Evolutionary conservation across 306 rosid genomes (phyloP).

Genomic region (Prunus padus): DNA sequence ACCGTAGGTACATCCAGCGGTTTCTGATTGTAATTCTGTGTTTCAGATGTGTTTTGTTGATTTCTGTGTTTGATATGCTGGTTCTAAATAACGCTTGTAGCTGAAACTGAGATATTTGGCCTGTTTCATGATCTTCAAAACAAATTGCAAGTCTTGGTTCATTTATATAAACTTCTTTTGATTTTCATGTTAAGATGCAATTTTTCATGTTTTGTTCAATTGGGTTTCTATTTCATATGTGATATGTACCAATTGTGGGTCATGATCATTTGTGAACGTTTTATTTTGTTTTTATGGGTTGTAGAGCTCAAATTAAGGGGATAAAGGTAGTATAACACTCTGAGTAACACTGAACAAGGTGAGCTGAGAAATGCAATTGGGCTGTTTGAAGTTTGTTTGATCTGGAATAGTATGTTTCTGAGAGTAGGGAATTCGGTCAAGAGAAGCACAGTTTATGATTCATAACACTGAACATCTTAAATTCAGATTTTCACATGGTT

Average conservation of each 20-base stretch:
- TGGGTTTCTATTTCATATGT: not conserved
- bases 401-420: not conserved
- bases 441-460: too few species aligned
- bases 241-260: not conserved
- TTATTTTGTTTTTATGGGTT: not conserved
- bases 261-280: not conserved
- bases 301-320: not conserved
- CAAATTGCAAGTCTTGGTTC: not conserved
- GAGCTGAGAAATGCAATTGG: not conserved
- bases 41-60: slow-evolving; percentile 37
- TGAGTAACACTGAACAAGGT: not conserved
- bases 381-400: not conserved
- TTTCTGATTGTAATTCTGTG: slow-evolving; percentile 14
- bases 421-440: not conserved
- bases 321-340: not conserved
- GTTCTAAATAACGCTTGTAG: slow-evolving; percentile 37
- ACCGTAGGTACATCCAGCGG: slow-evolving; percentile 43
- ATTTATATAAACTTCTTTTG: not conserved
- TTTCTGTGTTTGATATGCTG: slow-evolving; percentile 25
- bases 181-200: not conserved
- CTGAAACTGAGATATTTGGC: slow-evolving; percentile 17
- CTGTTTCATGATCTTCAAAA: not conserved
- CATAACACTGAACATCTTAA: too few species aligned
- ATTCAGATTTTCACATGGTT: not conserved
- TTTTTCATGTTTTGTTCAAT: not conserved